These are phyloP conservation scores for Malassezia japonica DNA, from an alignment of 1,284 basidiomycete genomes.

Conservation along the genomic window DNA sequence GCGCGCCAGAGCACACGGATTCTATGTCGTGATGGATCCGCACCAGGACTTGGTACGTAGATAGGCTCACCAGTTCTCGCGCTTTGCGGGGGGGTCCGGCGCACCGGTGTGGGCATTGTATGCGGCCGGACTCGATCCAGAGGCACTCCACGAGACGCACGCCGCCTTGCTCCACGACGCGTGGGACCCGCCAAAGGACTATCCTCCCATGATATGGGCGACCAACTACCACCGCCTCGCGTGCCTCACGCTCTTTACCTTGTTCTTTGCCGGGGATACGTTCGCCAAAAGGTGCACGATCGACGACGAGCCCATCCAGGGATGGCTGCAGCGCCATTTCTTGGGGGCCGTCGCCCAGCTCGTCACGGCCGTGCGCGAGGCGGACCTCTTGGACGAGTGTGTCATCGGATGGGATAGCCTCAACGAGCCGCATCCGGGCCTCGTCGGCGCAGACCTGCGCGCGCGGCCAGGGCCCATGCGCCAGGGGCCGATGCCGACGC, in stretches of 20 bases:
- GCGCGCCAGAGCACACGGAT: constrained; percentile 90
- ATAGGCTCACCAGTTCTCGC: constrained; percentile 66
- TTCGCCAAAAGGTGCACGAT: constrained; percentile 85
- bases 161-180: constrained; percentile 69
- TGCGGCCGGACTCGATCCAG: constrained; percentile 82
- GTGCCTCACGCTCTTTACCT: constrained; percentile 78
- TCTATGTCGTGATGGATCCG: constrained; percentile 84
- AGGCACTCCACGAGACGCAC: constrained; percentile 71
- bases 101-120: constrained; percentile 89
- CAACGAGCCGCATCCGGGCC: constrained; percentile 86
- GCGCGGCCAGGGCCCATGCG: constrained; percentile 51
- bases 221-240: constrained; percentile 87
- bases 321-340: constrained; percentile 79
- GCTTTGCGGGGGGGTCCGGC: constrained; percentile 89
- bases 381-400: constrained; percentile 69
- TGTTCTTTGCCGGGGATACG: constrained; percentile 83
- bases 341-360: constrained; percentile 66
- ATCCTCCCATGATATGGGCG: constrained; percentile 90
- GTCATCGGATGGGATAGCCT: constrained; percentile 93
- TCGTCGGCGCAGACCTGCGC: constrained; percentile 60
- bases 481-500: constrained; percentile 76
- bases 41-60: constrained; percentile 84
- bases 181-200: constrained; percentile 58
- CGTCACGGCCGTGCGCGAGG: constrained; percentile 63
- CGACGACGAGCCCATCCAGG: constrained; percentile 85